Percentiles rank a stretch among this genome's conserved stretches.
phyloP scores from a whole-genome alignment of 768 basidiomycete species.

The Rhodotorula kratochvilovae region DNA sequence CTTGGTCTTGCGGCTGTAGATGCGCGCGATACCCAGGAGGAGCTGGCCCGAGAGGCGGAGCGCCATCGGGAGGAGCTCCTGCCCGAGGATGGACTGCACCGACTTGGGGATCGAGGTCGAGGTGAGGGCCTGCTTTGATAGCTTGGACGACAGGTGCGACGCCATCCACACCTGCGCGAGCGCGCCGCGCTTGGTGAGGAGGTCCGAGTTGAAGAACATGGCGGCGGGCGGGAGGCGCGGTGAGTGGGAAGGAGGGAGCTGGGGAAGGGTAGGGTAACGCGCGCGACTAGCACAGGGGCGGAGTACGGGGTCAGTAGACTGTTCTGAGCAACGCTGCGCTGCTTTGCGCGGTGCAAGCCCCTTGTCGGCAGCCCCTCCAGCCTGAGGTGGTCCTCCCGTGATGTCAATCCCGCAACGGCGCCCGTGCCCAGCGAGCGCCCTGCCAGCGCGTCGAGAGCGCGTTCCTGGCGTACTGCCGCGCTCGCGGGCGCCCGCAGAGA shows the following conservation, averaged over 20 bases:
- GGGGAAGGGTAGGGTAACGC: too few species aligned
- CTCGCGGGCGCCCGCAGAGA: too few species aligned
- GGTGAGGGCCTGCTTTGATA: slow-evolving; percentile 89
- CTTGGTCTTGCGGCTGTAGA: slow-evolving; percentile 96
- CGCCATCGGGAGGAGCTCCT: slow-evolving; percentile 82
- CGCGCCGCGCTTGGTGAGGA: slow-evolving; percentile 87
- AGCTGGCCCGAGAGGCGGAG: slow-evolving; percentile 94
- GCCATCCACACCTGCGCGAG: slow-evolving; percentile 98
- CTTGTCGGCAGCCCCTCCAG: too few species aligned
- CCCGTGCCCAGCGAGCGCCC: too few species aligned
- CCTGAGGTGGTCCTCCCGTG: too few species aligned
- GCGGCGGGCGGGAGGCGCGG: not conserved
- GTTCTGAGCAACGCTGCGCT: too few species aligned
- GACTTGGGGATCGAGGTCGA: slow-evolving; percentile 93
- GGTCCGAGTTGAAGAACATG: slow-evolving; percentile 85
- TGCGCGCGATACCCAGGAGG: slow-evolving; percentile 90
- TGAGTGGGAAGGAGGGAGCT: not conserved
- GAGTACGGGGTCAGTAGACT: too few species aligned
- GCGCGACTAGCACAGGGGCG: too few species aligned
- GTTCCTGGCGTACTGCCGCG: too few species aligned
- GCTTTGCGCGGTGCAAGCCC: too few species aligned
- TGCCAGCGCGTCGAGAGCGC: too few species aligned
- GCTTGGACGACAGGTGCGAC: slow-evolving; percentile 96
- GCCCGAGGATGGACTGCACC: slow-evolving; percentile 92
- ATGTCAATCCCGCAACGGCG: too few species aligned